Evolutionary conservation across 2,329 filamentous ascomycete species (phyloP), one percentile per base, ranked within the genome.

Genomic region (Emydomyces testavorans): DNA sequence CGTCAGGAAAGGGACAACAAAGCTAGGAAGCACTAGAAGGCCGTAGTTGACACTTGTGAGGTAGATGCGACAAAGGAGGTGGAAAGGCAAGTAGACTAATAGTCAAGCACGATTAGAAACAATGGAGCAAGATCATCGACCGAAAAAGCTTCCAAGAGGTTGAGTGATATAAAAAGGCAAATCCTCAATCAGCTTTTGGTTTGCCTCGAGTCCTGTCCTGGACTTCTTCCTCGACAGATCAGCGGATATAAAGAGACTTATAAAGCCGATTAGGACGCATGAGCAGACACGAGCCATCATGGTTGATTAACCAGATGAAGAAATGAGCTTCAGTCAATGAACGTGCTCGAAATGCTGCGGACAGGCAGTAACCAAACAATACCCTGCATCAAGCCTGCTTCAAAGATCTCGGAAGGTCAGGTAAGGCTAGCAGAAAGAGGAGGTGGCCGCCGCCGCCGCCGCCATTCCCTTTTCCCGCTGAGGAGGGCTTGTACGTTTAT

Each of bases 251-350:
- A n/a, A n/a, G 16, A 32, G 28, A 32, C 15, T 47, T 47, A 47
- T 47, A 47, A 38, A 36, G 36, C 21, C 21, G 15, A 23, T 23
- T 24, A 21, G 43, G 24, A 15, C 32, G 21, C 18, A 16, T 28
- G n/a, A 15, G 15, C 8, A 28, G 15, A 40, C 45, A 39, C 20
- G 8, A 47, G 18, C 36, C 26, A 20, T 47, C 16, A 32, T 34
- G 35, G 10, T 28, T 26, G 21, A 11, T 29, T 11, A 40, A 13
- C 4, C 32, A 40, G 32, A 46, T 24, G 45, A 26, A 24, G 37
- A 34, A 47, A 39, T 26, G 37, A 47, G 45, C 35, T 40, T 40
- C 45, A 13, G 32, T 47, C 45, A 47, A 47, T 47, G 36, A 47
- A 35, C 35, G 37, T 35, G 45, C 45, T 34, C n/a, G 26, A 40